These are phyloP conservation scores for Clarireedia homoeocarpa DNA, from an alignment of 2,329 filamentous ascomycete species.

Conservation along the genomic window DNA sequence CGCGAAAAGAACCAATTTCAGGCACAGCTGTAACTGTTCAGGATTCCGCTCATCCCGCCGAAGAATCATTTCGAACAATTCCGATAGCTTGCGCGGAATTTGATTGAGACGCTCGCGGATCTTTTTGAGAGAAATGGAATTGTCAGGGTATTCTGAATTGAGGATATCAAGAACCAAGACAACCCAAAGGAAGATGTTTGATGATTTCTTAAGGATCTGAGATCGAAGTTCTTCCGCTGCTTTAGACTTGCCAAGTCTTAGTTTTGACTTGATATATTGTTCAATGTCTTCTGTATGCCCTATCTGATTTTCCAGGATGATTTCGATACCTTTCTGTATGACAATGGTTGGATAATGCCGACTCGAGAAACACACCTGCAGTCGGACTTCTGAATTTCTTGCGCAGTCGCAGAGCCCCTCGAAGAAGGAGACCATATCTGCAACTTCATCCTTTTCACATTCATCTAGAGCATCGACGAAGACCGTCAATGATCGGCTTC, in stretches of 20 bases:
- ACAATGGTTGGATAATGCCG: slow-evolving; percentile 24
- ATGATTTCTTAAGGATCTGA: slow-evolving; percentile 14
- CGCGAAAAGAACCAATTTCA: slow-evolving; percentile 48
- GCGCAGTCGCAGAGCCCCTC: slow-evolving; percentile 15
- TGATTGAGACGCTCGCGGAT: slow-evolving; percentile 32
- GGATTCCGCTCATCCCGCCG: slow-evolving; percentile 36
- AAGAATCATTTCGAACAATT: slow-evolving; percentile 18
- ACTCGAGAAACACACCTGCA: slow-evolving; percentile 26
- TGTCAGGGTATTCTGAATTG: slow-evolving; percentile 33
- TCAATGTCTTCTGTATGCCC: slow-evolving; percentile 26
- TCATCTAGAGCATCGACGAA: slow-evolving; percentile 27
- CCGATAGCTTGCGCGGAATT: slow-evolving; percentile 15
- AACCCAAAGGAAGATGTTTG: slow-evolving; percentile 20
- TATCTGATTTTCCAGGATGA: slow-evolving; percentile 22
- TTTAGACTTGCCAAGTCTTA: slow-evolving; percentile 16
- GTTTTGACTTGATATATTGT: slow-evolving; percentile 22
- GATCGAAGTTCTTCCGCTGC: slow-evolving; percentile 11
- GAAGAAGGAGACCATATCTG: slow-evolving; percentile 18
- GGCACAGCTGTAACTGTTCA: slow-evolving; percentile 36
- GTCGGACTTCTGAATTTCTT: slow-evolving; percentile 1
- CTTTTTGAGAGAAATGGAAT: slow-evolving; percentile 22
- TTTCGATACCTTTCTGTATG: slow-evolving; percentile 17
- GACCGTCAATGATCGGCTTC: slow-evolving; percentile 24
- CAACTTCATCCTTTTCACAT: slow-evolving; percentile 12
- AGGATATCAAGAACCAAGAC: slow-evolving; percentile 31